Conservation (phyloP, 108 stramenopile species). For the Epithemia pelagica region DNA sequence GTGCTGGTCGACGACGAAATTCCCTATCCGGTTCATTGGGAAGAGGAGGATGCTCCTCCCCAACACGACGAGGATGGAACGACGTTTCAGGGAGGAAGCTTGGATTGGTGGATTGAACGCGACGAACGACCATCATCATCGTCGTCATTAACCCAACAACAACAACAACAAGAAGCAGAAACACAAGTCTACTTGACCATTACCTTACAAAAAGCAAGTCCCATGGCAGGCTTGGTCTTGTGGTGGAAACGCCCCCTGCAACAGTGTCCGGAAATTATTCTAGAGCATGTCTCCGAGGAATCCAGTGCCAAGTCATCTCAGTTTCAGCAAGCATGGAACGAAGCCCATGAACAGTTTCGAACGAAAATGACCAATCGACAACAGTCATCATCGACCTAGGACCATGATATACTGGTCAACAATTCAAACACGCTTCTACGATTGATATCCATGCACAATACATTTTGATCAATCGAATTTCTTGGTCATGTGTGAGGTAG, state of each 20-base stretch:
- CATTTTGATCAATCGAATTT: too few relatives aligned
- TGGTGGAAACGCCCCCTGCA: constrained; percentile 45
- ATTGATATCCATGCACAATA: too few relatives aligned
- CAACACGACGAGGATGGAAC: too few relatives aligned
- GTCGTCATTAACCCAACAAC: too few relatives aligned
- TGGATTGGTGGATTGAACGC: constrained; percentile 36
- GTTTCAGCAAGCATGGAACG: constrained; percentile 37
- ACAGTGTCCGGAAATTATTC: constrained; percentile 24
- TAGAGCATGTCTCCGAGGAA: neutral
- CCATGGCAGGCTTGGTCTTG: constrained; percentile 40
- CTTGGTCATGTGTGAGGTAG: too few relatives aligned
- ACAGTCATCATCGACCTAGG: neutral
- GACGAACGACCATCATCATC: neutral
- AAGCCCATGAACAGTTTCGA: constrained; percentile 35
- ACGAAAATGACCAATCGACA: constrained; percentile 15
- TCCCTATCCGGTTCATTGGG: constrained; percentile 37
- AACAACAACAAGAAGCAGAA: too few relatives aligned
- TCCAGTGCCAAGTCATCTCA: constrained; percentile 9
- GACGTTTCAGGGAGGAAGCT: neutral
- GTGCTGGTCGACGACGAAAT: constrained; percentile 25
- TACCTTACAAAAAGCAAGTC: constrained; percentile 41
- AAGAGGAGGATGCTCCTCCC: constrained; percentile 20
- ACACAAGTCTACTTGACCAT: constrained; percentile 12
- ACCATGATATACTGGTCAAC: too few relatives aligned
- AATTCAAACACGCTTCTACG: too few relatives aligned